Evolutionary conservation across 208 protist species (phyloP).

Genomic region (Zelonia costaricensis): DNA sequence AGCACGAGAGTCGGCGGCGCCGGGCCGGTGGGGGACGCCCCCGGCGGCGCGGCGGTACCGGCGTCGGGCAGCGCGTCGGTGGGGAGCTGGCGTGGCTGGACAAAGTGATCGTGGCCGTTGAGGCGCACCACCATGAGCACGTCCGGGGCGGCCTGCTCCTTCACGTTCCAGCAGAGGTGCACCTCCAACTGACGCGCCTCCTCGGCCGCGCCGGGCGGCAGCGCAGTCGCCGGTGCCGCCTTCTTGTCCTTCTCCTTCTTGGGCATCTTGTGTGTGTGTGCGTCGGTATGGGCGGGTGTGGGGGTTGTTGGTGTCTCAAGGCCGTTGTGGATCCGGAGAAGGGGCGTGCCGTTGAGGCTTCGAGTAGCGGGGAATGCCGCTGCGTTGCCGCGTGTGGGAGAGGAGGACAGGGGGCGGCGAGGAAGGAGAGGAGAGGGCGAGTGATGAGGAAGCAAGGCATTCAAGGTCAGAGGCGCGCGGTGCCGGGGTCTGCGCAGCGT

Average conservation of each 20-base stretch:
- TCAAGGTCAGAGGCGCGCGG: too few relatives aligned
- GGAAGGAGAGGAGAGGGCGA: too few relatives aligned
- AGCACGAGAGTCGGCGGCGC: constrained; percentile 19
- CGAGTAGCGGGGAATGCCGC: too few relatives aligned
- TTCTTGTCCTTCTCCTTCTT: constrained; percentile 32
- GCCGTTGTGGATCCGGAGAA: too few relatives aligned
- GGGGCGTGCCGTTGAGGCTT: too few relatives aligned
- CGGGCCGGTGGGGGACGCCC: neutral
- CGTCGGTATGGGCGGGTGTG: too few relatives aligned
- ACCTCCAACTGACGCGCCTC: constrained; percentile 26
- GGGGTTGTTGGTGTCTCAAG: too few relatives aligned
- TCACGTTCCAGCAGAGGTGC: constrained; percentile 3
- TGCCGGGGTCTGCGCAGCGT: too few relatives aligned
- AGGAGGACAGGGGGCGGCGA: too few relatives aligned
- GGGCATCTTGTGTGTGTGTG: constrained; percentile 12
- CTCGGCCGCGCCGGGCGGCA: constrained; percentile 11
- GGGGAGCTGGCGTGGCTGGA: constrained; percentile 10
- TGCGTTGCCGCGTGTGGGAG: too few relatives aligned
- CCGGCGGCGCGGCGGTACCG: neutral
- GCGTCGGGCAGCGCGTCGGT: constrained; percentile 21
- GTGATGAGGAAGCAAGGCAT: too few relatives aligned
- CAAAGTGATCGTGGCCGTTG: constrained; percentile 18
- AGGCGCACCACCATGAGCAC: constrained; percentile 21
- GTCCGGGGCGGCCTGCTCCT: constrained; percentile 6
- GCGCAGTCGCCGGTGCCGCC: neutral